A percentile compares a stretch with the other conserved stretches of the same genome.
These are phyloP conservation scores for Epicoccum sorghinum DNA, from an alignment of 2,329 filamentous ascomycete species.

Conservation along the genomic window DNA sequence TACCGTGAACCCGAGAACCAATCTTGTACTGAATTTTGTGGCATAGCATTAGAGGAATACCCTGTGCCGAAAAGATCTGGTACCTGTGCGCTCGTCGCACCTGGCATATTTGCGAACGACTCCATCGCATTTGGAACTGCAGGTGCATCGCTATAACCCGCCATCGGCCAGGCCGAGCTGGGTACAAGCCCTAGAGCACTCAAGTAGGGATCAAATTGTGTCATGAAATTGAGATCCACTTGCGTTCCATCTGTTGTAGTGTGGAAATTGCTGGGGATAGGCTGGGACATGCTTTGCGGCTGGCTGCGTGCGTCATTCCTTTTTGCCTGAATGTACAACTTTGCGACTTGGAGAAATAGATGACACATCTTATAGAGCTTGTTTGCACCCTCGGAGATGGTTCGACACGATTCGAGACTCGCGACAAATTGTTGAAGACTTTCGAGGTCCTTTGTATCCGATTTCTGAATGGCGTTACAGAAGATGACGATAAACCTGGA, in stretches of 20 bases:
- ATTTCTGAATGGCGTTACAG: constrained; percentile 59
- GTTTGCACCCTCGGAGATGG: constrained; percentile 63
- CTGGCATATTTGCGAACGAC: constrained; percentile 3
- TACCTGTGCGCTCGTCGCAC: neutral
- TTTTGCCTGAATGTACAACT: constrained; percentile 67
- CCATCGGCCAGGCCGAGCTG: constrained; percentile 34
- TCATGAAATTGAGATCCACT: constrained; percentile 35
- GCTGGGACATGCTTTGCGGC: constrained; percentile 4
- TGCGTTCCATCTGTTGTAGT: constrained; percentile 18
- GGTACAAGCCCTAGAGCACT: constrained; percentile 68
- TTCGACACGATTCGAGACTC: constrained; percentile 60
- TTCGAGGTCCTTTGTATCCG: constrained; percentile 58
- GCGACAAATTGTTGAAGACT: constrained; percentile 63
- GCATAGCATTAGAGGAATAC: neutral
- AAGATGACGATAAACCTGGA: constrained; percentile 55
- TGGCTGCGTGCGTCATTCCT: constrained; percentile 44
- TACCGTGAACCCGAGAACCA: constrained; percentile 72
- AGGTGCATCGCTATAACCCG: constrained; percentile 15
- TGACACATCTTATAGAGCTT: constrained; percentile 68
- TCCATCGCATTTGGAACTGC: constrained; percentile 13
- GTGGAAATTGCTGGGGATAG: constrained; percentile 18
- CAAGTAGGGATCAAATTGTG: constrained; percentile 67
- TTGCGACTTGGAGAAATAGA: constrained; percentile 66
- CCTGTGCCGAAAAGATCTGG: constrained; percentile 15
- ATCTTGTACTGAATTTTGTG: constrained; percentile 60